Evolutionary conservation across 805 yeast genomes (phyloP).

Genomic region (Ogataea nonfermentans): DNA sequence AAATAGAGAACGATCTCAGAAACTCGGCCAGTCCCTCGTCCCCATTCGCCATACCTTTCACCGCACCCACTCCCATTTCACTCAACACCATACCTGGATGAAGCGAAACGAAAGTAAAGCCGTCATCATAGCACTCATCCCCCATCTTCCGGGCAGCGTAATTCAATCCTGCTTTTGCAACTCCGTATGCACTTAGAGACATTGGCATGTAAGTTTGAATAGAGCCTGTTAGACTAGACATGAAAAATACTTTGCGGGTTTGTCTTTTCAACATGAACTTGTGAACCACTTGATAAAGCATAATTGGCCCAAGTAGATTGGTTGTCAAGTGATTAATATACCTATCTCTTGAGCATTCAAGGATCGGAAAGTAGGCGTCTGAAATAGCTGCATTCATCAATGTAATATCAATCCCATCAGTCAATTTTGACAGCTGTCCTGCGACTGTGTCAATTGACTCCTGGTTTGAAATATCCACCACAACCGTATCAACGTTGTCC

Average conservation of each 20-base stretch:
- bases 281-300: slow-evolving; percentile 28
- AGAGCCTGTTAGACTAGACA: slow-evolving; percentile 22
- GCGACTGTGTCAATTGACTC: slow-evolving; percentile 21
- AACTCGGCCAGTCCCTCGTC: too few relatives aligned
- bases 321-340: slow-evolving; percentile 3
- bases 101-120: too few relatives aligned
- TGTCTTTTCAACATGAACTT: slow-evolving; percentile 28
- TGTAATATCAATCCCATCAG: slow-evolving; percentile 33
- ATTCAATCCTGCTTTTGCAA: too few relatives aligned
- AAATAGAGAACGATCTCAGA: too few relatives aligned
- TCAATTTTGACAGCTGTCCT: slow-evolving; percentile 12
- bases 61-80: too few relatives aligned
- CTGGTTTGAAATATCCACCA: slow-evolving; percentile 21
- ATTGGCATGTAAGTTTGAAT: too few relatives aligned
- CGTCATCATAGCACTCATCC: too few relatives aligned
- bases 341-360: not conserved
- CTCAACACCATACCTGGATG: too few relatives aligned
- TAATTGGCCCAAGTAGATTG: slow-evolving; percentile 36
- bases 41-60: too few relatives aligned
- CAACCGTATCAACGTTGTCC: slow-evolving; percentile 21
- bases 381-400: slow-evolving; percentile 35
- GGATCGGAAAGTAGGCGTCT: not conserved
- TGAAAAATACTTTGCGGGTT: slow-evolving; percentile 31
- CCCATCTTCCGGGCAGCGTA: too few relatives aligned
- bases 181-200: too few relatives aligned